Evolutionary conservation across 306 rosid species (phyloP).

Genomic region (Castanea sativa): DNA sequence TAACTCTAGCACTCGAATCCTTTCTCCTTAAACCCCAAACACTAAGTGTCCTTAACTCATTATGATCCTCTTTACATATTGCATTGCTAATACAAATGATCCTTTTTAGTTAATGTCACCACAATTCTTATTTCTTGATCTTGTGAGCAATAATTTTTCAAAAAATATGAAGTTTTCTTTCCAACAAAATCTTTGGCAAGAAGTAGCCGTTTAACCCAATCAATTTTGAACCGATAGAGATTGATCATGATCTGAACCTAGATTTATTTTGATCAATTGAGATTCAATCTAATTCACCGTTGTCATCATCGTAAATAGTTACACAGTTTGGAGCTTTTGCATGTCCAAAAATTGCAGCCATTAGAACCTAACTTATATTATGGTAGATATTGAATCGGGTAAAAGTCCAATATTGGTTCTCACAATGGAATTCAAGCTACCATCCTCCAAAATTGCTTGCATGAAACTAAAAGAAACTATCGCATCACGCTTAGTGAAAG

Average conservation of each 20-base stretch:
- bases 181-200: no score
- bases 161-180: no score
- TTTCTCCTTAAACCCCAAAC: no score
- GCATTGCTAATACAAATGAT: no score
- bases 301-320: not conserved
- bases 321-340: not conserved
- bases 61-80: no score
- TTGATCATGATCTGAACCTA: no score
- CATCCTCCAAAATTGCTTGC: not conserved
- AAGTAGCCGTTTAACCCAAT: no score
- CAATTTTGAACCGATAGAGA: no score
- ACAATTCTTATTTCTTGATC: no score
- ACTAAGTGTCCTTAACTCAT: no score
- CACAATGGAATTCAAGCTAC: not conserved
- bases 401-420: not conserved
- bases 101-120: no score
- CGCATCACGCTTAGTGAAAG: not conserved
- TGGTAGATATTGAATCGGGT: not conserved
- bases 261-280: not conserved
- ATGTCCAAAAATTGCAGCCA: not conserved
- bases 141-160: no score
- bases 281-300: not conserved
- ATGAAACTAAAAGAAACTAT: not conserved
- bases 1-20: accelerated
- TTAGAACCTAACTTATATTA: not conserved